Conservation (phyloP, 805 yeast species). For the Tetrapisispora namnaoensis region DNA sequence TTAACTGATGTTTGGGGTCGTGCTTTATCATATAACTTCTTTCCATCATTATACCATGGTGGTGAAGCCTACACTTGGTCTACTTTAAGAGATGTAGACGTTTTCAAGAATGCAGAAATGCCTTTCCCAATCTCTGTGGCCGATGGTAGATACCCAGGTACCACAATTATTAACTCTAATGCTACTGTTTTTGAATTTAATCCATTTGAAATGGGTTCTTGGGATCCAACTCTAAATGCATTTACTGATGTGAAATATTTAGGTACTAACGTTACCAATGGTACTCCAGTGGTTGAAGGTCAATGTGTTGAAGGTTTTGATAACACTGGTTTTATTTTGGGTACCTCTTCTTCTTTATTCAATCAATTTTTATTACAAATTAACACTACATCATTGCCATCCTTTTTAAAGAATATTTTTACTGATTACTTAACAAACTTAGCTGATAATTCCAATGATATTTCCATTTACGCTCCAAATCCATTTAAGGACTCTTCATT, state of each 20-base stretch:
- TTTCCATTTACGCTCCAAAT: constrained; percentile 62
- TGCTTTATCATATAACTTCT: constrained; percentile 62
- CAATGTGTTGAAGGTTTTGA: constrained; percentile 67
- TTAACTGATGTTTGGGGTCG: constrained; percentile 78
- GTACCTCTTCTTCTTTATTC: constrained; percentile 76
- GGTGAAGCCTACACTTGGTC: constrained; percentile 57
- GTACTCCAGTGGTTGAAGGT: constrained; percentile 40
- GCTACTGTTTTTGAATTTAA: constrained; percentile 59
- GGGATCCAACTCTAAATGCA: constrained; percentile 68
- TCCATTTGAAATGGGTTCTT: constrained; percentile 74
- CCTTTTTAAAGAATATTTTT: constrained; percentile 39
- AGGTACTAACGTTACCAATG: constrained; percentile 58
- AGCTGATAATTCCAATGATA: constrained; percentile 47
- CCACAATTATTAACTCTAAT: constrained; percentile 47
- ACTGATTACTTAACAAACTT: constrained; percentile 36
- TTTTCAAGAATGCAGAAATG: constrained; percentile 52
- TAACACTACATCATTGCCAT: constrained; percentile 43
- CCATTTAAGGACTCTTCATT: constrained; percentile 47
- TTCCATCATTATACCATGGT: constrained; percentile 49
- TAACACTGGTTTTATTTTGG: constrained; percentile 73
- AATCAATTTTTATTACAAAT: constrained; percentile 55
- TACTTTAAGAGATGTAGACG: constrained; percentile 50
- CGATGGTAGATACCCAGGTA: constrained; percentile 57
- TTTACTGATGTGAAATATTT: constrained; percentile 61
- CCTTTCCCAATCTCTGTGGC: constrained; percentile 66